Conservation (phyloP, 768 basidiomycete genomes). For the Cantharellus cinnabarinus region DNA sequence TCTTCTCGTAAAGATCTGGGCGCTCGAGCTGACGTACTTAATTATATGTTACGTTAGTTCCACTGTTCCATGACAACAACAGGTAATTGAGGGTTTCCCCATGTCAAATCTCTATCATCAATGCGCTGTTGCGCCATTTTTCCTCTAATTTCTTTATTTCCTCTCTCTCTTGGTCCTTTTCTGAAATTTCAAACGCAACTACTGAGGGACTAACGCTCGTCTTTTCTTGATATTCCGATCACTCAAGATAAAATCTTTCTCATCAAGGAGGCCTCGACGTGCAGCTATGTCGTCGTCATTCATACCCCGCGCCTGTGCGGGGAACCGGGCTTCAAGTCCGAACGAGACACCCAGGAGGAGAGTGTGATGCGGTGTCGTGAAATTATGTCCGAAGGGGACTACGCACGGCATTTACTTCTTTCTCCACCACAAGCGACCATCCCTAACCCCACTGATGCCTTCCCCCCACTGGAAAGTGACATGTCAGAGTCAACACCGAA, state of each 20-base stretch:
- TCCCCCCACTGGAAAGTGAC: neutral
- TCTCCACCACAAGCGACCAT: too few species aligned
- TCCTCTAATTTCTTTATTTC: neutral
- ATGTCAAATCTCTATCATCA: neutral
- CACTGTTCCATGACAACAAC: conserved; percentile 92
- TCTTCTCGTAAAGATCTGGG: neutral
- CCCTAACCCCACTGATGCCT: neutral
- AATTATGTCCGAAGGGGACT: conserved; percentile 25
- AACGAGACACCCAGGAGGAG: conserved; percentile 42
- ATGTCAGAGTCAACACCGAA: neutral
- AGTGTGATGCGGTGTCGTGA: conserved; percentile 61
- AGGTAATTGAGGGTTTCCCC: neutral
- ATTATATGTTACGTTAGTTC: conserved; percentile 29
- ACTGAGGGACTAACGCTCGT: neutral
- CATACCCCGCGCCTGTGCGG: conserved; percentile 88
- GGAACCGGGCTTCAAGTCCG: conserved; percentile 79
- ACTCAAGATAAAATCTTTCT: conserved; percentile 55
- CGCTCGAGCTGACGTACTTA: neutral
- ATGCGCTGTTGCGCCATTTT: neutral
- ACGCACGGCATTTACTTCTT: neutral
- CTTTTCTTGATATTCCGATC: neutral
- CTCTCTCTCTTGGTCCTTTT: neutral
- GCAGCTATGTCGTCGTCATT: conserved; percentile 82
- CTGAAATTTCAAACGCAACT: neutral
- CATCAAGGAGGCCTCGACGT: conserved; percentile 84